phyloP scores from a whole-genome alignment of 768 basidiomycete genomes.

The Lentinula sp. region DNA sequence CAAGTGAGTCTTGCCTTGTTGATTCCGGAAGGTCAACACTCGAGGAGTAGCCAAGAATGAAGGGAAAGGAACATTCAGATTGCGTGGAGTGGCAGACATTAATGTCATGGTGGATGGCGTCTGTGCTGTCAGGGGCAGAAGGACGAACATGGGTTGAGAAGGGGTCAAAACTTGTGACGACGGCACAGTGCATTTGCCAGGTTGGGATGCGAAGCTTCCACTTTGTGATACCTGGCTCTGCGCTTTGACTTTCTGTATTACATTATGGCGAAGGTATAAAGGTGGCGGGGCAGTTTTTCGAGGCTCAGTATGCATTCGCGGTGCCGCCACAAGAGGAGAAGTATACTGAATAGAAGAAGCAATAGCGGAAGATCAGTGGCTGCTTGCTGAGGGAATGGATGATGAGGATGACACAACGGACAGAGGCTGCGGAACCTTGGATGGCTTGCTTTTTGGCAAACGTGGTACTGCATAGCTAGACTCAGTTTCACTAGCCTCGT shows the following conservation, averaged over 20 bases:
- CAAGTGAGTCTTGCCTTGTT: constrained; percentile 62
- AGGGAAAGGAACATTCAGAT: constrained; percentile 41
- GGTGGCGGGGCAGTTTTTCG: constrained; percentile 54
- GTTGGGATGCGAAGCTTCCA: neutral
- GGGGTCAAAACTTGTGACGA: constrained; percentile 39
- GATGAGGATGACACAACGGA: constrained; percentile 3
- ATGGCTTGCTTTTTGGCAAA: constrained; percentile 11
- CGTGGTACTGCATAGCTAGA: neutral
- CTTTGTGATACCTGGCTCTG: constrained; percentile 18
- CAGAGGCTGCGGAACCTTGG: constrained; percentile 5
- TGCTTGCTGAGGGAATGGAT: constrained; percentile 4
- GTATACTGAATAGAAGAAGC: constrained; percentile 12
- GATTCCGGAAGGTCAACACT: constrained; percentile 54
- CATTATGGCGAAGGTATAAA: constrained; percentile 40
- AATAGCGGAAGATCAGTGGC: constrained; percentile 8
- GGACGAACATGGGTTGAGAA: constrained; percentile 82
- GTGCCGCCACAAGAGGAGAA: neutral
- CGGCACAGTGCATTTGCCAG: constrained; percentile 7
- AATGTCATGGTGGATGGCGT: constrained; percentile 83
- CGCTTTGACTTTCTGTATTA: constrained; percentile 25
- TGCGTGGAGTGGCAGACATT: constrained; percentile 46
- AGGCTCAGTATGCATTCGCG: constrained; percentile 46
- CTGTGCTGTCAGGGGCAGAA: constrained; percentile 61
- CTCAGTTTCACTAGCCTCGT: constrained; percentile 1
- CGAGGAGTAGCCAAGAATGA: constrained; percentile 54